A percentile compares a stretch with the other conserved stretches of the same genome.
phyloP scores from a whole-genome alignment of 164 flowering plant species.

The Hamamelis virginiana region DNA sequence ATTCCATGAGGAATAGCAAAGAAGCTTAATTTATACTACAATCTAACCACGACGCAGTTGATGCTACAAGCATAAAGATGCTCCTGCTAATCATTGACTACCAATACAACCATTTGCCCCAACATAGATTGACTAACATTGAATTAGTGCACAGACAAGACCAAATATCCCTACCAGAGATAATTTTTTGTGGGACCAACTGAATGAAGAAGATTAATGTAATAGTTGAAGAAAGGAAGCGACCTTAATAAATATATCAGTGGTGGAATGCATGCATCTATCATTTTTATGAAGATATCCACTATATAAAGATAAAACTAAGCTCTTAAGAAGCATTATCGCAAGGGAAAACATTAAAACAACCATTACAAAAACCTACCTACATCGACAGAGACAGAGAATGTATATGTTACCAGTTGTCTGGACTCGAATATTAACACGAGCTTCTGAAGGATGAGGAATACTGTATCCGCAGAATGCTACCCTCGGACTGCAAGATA shows the following conservation, averaged over 20 bases:
- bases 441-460: conserved; percentile 92
- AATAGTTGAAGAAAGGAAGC: neutral
- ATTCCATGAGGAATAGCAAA: neutral
- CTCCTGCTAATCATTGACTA: neutral
- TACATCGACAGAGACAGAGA: neutral
- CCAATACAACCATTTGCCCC: neutral
- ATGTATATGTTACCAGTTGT: conserved; percentile 60
- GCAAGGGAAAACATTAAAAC: neutral
- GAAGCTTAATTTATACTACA: neutral
- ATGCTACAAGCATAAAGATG: neutral
- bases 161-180: neutral
- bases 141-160: neutral
- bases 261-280: neutral
- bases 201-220: neutral
- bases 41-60: neutral
- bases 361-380: neutral
- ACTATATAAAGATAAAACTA: neutral
- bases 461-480: conserved; percentile 84
- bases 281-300: neutral
- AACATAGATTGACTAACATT: neutral
- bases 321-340: neutral
- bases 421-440: conserved; percentile 86
- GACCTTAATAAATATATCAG: neutral
- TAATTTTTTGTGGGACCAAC: neutral
- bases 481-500: conserved; percentile 73